phyloP scores from a whole-genome alignment of 495 filamentous ascomycete genomes.

The Lichenothelia convexa region DNA sequence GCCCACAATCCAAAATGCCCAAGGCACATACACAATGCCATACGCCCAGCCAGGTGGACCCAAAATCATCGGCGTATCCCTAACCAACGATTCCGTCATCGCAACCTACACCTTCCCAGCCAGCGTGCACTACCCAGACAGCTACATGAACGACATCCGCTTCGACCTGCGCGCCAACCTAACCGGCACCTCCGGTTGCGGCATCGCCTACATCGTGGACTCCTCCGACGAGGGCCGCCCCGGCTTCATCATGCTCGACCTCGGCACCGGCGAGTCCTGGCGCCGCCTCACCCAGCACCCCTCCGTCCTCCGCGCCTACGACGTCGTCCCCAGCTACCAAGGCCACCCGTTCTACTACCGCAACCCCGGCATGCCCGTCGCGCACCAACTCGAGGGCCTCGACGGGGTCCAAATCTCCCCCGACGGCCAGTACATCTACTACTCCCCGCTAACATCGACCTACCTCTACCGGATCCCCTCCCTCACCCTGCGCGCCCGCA shows the following conservation, averaged over 20 bases:
- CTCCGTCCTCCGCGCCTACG: constrained; percentile 17
- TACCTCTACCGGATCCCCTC: constrained; percentile 22
- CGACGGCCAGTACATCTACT: constrained; percentile 22
- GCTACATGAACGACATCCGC: constrained; percentile 25
- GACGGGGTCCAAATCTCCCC: constrained; percentile 24
- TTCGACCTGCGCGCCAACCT: constrained; percentile 23
- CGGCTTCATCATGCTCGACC: constrained; percentile 27
- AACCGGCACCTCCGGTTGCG: constrained; percentile 17
- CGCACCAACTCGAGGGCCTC: constrained; percentile 17
- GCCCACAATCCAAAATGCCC: constrained; percentile 21
- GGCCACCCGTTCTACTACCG: constrained; percentile 19
- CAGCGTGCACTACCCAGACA: constrained; percentile 21
- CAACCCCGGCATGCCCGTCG: constrained; percentile 9
- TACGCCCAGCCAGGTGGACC: constrained; percentile 24
- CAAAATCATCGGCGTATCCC: constrained; percentile 22
- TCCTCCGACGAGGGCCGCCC: constrained; percentile 24
- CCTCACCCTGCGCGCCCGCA: constrained; percentile 13
- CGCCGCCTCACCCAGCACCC: constrained; percentile 21
- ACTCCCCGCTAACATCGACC: constrained; percentile 17
- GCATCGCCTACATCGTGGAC: constrained; percentile 25
- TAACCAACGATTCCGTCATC: constrained; percentile 20
- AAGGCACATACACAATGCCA: constrained; percentile 19
- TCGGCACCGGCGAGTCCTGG: constrained; percentile 24
- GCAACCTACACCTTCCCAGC: constrained; percentile 21
- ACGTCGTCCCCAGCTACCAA: constrained; percentile 19